Conservation (phyloP, 306 rosid genomes). For the Cicer pinnatifidum region DNA sequence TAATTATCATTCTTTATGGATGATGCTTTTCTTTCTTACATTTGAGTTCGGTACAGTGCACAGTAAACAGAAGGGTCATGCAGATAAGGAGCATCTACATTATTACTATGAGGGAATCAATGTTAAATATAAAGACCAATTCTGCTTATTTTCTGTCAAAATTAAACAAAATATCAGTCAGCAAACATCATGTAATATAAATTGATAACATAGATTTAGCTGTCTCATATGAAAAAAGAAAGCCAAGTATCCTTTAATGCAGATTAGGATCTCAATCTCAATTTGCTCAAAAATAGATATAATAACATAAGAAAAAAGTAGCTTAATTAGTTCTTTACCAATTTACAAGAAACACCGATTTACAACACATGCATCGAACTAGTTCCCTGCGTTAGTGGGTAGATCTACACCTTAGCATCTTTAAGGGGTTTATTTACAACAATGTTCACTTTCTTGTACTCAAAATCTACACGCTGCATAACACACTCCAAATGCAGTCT, state of each 20-base stretch:
- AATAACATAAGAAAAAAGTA: conserved; percentile 49
- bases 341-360: conserved; percentile 58
- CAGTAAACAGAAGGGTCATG: conserved; percentile 2
- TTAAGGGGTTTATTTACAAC: conserved; percentile 76
- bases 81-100: conserved; percentile 22
- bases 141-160: conserved; percentile 16
- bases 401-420: conserved; percentile 75
- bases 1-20: too few relatives aligned
- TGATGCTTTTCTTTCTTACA: too few relatives aligned
- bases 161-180: conserved; percentile 7
- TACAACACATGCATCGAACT: conserved; percentile 61
- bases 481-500: conserved; percentile 58
- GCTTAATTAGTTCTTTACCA: conserved; percentile 52
- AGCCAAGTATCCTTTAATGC: conserved; percentile 43
- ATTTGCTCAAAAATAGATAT: conserved; percentile 51
- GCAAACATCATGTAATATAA: conserved; percentile 35
- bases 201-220: conserved; percentile 30
- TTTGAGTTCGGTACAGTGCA: conserved; percentile 2
- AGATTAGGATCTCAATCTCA: conserved; percentile 52
- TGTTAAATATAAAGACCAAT: conserved; percentile 6
- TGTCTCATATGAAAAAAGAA: not conserved
- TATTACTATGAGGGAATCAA: conserved; percentile 1
- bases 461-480: conserved; percentile 68
- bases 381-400: conserved; percentile 29
- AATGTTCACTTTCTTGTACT: conserved; percentile 79